phyloP scores from a whole-genome alignment of 805 yeast species.

The Clavispora asparagi region DNA sequence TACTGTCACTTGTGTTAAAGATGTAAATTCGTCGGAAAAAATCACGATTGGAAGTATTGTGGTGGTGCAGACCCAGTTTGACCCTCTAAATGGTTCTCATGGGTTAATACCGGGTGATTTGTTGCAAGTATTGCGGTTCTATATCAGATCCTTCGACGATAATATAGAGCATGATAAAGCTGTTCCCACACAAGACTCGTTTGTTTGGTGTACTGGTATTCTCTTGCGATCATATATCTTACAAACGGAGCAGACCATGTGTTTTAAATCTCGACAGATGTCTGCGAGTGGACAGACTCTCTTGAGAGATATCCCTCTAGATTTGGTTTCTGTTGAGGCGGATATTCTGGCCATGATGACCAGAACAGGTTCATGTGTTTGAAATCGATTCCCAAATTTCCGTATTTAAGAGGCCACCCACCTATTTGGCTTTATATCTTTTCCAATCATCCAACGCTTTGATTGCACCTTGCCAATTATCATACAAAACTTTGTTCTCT shows the following conservation, averaged over 20 bases:
- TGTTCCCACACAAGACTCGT: not conserved
- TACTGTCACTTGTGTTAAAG: not conserved
- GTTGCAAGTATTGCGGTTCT: slow-evolving; percentile 23
- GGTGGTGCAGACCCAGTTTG: slow-evolving; percentile 26
- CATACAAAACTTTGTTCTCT: slow-evolving; percentile 29
- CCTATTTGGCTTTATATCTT: slow-evolving; percentile 7
- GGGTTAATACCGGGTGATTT: slow-evolving; percentile 29
- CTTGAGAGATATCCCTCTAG: not conserved
- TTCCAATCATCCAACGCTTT: slow-evolving; percentile 38
- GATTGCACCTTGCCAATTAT: slow-evolving; percentile 37
- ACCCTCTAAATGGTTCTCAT: not conserved
- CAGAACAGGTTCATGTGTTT: not conserved
- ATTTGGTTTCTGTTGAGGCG: not conserved
- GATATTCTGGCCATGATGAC: not conserved
- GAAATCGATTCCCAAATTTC: not conserved
- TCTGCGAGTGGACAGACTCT: not conserved
- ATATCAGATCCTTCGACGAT: slow-evolving; percentile 2
- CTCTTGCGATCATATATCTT: not conserved
- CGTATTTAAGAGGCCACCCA: not conserved
- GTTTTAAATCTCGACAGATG: not conserved
- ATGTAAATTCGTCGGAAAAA: not conserved
- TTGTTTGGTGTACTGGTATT: not conserved
- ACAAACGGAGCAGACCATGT: not conserved
- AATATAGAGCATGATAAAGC: not conserved
- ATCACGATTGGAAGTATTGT: slow-evolving; percentile 25